These are phyloP conservation scores for Neopestalotiopsis clavispora DNA, from an alignment of 2,329 filamentous ascomycete species.

Conservation along the genomic window DNA sequence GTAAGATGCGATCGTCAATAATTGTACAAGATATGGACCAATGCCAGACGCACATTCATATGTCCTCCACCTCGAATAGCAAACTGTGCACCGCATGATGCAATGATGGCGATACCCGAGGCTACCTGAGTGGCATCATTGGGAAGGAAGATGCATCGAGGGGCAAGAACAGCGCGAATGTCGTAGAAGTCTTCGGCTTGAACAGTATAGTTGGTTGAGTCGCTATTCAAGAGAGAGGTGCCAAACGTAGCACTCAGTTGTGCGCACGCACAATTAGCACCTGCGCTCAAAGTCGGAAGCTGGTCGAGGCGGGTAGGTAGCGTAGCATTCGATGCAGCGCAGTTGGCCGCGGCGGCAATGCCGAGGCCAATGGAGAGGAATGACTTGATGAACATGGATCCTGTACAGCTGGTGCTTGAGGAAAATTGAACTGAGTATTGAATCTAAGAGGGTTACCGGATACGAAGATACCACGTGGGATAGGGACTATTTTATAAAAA, in stretches of 20 bases:
- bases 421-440: too few species aligned
- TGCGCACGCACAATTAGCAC: neutral
- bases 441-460: too few species aligned
- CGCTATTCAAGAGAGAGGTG: neutral
- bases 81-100: slow-evolving; percentile 27
- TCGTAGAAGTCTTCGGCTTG: slow-evolving; percentile 16
- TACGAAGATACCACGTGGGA: too few species aligned
- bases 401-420: too few species aligned
- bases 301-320: too few species aligned
- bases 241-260: neutral
- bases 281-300: neutral
- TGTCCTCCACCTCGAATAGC: slow-evolving; percentile 31
- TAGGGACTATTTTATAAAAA: too few species aligned
- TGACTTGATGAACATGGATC: too few species aligned
- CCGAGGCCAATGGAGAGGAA: too few species aligned
- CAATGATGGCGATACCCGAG: slow-evolving; percentile 6
- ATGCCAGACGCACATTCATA: slow-evolving; percentile 23
- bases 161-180: slow-evolving; percentile 15
- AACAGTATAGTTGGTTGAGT: neutral
- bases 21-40: neutral
- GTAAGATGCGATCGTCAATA: neutral
- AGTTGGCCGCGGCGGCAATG: too few species aligned
- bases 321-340: too few species aligned
- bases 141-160: slow-evolving; percentile 20
- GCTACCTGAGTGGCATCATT: slow-evolving; percentile 16